These are phyloP conservation scores for Amanita rubescens DNA, from an alignment of 768 basidiomycete species.

Conservation along the genomic window DNA sequence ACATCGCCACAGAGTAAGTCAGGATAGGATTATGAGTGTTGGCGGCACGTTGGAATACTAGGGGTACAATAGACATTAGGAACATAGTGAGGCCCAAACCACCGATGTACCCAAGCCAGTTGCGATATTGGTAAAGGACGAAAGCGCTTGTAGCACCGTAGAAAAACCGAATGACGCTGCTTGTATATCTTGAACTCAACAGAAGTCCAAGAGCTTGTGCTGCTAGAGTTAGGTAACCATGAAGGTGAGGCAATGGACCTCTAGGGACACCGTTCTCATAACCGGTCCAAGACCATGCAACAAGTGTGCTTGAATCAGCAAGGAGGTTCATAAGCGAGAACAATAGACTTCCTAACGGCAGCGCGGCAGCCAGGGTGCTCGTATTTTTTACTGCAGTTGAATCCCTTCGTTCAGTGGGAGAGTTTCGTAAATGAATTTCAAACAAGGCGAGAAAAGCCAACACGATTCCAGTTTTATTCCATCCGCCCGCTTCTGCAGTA, in stretches of 20 bases:
- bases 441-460: slow-evolving; percentile 51
- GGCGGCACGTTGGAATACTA: slow-evolving; percentile 42
- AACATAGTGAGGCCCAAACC: slow-evolving; percentile 59
- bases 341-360: slow-evolving; percentile 60
- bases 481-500: slow-evolving; percentile 55
- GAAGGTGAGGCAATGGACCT: slow-evolving; percentile 68
- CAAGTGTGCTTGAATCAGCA: slow-evolving; percentile 68
- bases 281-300: slow-evolving; percentile 91
- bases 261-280: slow-evolving; percentile 51
- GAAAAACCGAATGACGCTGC: slow-evolving; percentile 45
- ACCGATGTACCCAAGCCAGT: slow-evolving; percentile 67
- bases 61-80: slow-evolving; percentile 56
- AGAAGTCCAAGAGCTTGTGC: slow-evolving; percentile 53
- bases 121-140: slow-evolving; percentile 48
- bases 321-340: slow-evolving; percentile 70
- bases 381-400: slow-evolving; percentile 10
- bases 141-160: slow-evolving; percentile 47
- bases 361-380: slow-evolving; percentile 27
- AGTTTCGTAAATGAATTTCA: slow-evolving; percentile 28
- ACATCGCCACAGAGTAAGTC: slow-evolving; percentile 49
- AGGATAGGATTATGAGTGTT: slow-evolving; percentile 32
- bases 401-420: neutral
- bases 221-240: slow-evolving; percentile 61
- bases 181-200: slow-evolving; percentile 28
- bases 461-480: slow-evolving; percentile 58